Evolutionary conservation across 352 stramenopile genomes (phyloP).

Genomic region (Phytophthora hybrid): DNA sequence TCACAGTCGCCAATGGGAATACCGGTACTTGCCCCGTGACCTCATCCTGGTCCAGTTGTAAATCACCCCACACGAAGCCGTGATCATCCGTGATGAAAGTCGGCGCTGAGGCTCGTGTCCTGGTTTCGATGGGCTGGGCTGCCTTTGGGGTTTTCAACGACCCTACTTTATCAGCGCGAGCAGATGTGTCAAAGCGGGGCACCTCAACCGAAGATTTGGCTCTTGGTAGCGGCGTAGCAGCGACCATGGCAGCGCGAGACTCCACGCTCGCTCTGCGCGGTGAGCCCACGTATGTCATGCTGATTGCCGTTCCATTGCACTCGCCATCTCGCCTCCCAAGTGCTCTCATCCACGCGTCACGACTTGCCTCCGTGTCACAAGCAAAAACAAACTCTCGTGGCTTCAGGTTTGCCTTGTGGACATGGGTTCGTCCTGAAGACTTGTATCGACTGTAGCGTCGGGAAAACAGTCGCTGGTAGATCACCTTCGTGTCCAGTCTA

Average conservation of each 20-base stretch:
- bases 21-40: not conserved
- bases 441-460: conserved; percentile 48
- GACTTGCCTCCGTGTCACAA: conserved; percentile 41
- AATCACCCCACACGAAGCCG: conserved; percentile 25
- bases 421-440: conserved; percentile 39
- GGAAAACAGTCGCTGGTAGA: conserved; percentile 44
- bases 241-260: conserved; percentile 11
- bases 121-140: conserved; percentile 3
- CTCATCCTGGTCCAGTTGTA: not conserved
- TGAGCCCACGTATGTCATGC: conserved; percentile 18
- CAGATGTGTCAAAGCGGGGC: not conserved
- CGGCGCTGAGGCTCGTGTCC: conserved; percentile 28
- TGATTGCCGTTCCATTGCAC: conserved; percentile 16
- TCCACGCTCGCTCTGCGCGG: conserved; percentile 19
- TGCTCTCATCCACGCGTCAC: conserved; percentile 51
- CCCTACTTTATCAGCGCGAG: conserved; percentile 6
- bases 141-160: conserved; percentile 11
- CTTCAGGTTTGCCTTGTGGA: conserved; percentile 33
- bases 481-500: conserved; percentile 43
- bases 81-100: conserved; percentile 40
- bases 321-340: conserved; percentile 32
- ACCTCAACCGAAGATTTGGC: not conserved
- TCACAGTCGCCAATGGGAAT: conserved; percentile 34
- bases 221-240: conserved; percentile 4
- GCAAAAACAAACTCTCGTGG: conserved; percentile 50